Percentiles rank a stretch among this genome's conserved stretches.
Evolutionary conservation across 2,329 filamentous ascomycete genomes (phyloP).

Genomic region (Colletotrichum salicis): DNA sequence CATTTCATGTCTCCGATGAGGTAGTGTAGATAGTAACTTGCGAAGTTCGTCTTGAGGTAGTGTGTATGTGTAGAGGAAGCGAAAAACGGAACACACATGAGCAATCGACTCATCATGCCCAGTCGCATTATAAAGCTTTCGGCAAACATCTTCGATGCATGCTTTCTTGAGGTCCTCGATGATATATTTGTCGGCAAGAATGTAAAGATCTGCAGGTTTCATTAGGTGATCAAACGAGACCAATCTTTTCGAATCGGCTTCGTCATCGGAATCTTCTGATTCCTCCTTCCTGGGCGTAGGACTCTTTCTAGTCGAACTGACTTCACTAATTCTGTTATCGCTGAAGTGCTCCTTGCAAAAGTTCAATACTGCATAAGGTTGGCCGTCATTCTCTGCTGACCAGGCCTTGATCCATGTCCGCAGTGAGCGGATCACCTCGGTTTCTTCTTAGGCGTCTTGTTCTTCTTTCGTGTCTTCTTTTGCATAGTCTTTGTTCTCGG

Average conservation of each 20-base stretch:
- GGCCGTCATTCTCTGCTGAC: too few relatives aligned
- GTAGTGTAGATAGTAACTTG: not conserved
- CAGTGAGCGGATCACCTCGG: too few relatives aligned
- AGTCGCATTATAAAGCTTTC: not conserved
- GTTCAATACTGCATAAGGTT: not conserved
- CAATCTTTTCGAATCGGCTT: accelerated
- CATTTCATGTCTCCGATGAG: not conserved
- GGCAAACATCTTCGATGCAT: not conserved
- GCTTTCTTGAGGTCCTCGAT: not conserved
- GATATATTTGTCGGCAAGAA: not conserved
- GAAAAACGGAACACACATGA: not conserved
- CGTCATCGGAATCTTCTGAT: not conserved
- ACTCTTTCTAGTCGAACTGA: too few relatives aligned
- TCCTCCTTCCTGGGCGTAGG: not conserved
- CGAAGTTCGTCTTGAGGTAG: not conserved
- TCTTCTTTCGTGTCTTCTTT: accelerated
- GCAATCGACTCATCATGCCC: not conserved
- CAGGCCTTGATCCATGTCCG: too few relatives aligned
- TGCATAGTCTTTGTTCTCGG: not conserved
- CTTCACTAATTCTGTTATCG: not conserved
- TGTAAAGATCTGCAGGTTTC: not conserved
- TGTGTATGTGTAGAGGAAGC: not conserved
- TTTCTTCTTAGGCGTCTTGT: not conserved
- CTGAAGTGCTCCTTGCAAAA: not conserved
- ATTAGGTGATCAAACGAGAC: not conserved